A percentile compares a stretch with the other conserved stretches of the same genome.
Evolutionary conservation across 2,329 filamentous ascomycete genomes (phyloP).

Genomic region (Sporothrix brunneoviolacea): DNA sequence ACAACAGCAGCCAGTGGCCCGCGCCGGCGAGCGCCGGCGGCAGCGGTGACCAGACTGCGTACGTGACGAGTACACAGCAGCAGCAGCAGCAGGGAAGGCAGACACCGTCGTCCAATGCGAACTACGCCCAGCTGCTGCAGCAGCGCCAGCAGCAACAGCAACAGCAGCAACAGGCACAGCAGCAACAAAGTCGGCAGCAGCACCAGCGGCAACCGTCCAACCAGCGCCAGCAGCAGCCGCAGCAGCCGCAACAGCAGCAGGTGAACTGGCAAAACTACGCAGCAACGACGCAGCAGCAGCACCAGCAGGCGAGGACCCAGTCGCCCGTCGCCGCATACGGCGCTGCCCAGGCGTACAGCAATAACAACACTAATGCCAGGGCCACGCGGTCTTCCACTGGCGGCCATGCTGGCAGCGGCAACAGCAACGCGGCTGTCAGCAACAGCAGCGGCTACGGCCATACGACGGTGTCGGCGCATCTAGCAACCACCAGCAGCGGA

Average conservation of each 20-base stretch:
- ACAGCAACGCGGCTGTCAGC: conserved; percentile 19
- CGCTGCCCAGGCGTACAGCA: not conserved
- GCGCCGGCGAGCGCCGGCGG: not conserved
- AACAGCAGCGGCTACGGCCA: conserved; percentile 22
- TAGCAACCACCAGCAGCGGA: conserved; percentile 15
- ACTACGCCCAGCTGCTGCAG: not conserved
- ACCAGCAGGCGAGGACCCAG: not conserved
- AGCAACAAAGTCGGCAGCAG: not conserved
- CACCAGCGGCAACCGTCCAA: not conserved
- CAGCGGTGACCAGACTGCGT: not conserved
- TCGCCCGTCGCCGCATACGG: not conserved
- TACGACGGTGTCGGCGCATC: conserved; percentile 31
- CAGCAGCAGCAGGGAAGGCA: not conserved
- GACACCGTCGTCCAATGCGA: not conserved
- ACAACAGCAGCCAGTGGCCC: conserved; percentile 6
- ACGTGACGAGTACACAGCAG: not conserved
- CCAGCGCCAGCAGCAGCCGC: conserved; percentile 1
- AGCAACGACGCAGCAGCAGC: conserved; percentile 2
- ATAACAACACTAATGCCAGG: not conserved
- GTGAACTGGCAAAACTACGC: conserved; percentile 12
- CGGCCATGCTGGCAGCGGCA: not conserved
- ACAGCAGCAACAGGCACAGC: not conserved
- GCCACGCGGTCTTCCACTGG: not conserved
- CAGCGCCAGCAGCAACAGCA: not conserved
- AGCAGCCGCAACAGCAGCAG: conserved; percentile 13